Base-by-base conservation (phyloP, 352 stramenopile species). In the Phytophthora colocasiae region DNA sequence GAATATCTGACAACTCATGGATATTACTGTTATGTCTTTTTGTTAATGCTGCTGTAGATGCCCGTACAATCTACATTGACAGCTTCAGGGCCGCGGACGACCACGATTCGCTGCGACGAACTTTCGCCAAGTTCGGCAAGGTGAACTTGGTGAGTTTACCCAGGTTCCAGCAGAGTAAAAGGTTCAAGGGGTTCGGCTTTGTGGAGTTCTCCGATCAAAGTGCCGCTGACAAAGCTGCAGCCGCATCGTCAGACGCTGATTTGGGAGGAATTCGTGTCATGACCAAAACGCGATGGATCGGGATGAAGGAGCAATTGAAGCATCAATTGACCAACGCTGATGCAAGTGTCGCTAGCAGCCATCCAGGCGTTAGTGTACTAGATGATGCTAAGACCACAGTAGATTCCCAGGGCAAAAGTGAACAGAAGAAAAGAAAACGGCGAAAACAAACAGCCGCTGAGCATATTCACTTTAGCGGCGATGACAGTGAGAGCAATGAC, bases 131-230 rank as follows among this genome's bases (percentile, higher is more conserved):
- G 41, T 90, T 90, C 41, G 86, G 82, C 45, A 94, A 91, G 65
- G 86, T 93, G 38, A 90, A 80, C 31, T 68, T 92, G 24, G 86
- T 94, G 62, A 92, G 81, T 36, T 77, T 94, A 69, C 82, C 86
- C 9, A 85, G 85, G 27, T 94, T 92, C 53, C 51, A 64, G 14
- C 73, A 81, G n/a, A 90, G 63, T 54, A 78, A 80, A 34, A 78
- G 80, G 66, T 91, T 94, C 49, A 94, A 94, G 61, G 85, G 85
- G 7, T 94, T 94, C 76, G 85, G 77, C 27, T 94, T 94, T n/a
- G 79, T 92, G 22, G 85, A 94, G 71, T 94, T 94, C 50, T 70
- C 77, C 2, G 71, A 78, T 0, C 52, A 52, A 31, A 72, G 71
- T 14, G 53, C 73, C 6, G 77, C 77, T 2, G 40, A 72, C 6